Base-by-base conservation (phyloP, 1,139 yeast species). In the Candida gigantensis region DNA sequence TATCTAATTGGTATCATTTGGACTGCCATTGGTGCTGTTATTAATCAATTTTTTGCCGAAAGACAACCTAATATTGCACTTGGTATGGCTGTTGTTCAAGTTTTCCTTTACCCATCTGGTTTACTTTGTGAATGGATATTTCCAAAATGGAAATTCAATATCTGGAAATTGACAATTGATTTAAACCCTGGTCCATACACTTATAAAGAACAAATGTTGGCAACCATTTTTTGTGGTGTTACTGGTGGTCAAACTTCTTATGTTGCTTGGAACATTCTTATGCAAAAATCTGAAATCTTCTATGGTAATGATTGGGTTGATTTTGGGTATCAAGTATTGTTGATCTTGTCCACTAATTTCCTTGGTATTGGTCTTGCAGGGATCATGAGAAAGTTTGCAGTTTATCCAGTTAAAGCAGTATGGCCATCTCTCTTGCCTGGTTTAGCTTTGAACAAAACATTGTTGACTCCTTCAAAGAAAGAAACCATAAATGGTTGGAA, bases 291-390 rank as follows among this genome's bases (percentile, higher is more conserved):
- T 17, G 51, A 54, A 8, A 45, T 57, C 31, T 77, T 58, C 48
- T 74, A 74, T 45, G 60, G 64, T 28, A 55, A 58, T 31, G 45
- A 57, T 10, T 72, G 77, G 72, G 74, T 69, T 9, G 60, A 61
- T 13, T 64, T 65, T 44, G 80, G 81, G 17, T 77, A 74, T 48
- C 79, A 77, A 52, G 51, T 73, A 25, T 53, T 75, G 36, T 56
- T 81, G 32, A 65, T 74, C 5, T 49, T 79, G 28, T 65, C 81
- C 3, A 72, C 83, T 4, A 82, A 80, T 51, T 73, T 72, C 44
- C 53, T 81, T 51, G 88, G 88, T 20, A 73, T 79, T 45, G 83
- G 84, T 2, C 68, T 79, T 49, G 82, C 85, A 24, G 85, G 87
- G 41, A 50, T 81, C 16, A 57, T 78, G 57, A 68, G 85, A 50